Base-by-base conservation (phyloP, 2,329 filamentous ascomycete genomes). In the Penicillium hordei region DNA sequence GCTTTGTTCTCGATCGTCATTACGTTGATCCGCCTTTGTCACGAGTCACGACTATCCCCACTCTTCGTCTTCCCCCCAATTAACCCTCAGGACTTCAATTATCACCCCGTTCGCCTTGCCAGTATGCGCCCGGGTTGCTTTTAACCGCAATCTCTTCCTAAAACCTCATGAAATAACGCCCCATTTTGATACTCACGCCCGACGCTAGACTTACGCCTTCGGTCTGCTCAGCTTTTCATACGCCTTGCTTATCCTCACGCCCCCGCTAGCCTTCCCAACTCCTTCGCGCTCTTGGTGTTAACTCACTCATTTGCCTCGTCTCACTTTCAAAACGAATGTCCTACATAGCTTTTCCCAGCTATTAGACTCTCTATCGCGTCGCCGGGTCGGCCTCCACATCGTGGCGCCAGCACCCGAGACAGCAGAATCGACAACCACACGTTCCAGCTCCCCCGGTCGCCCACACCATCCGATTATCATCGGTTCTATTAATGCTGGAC, bases 401-500 rank as follows among this genome's bases (percentile, higher is more conserved):
- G 54, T 57, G 53, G 48, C 48, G 52, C 58, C 23, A 52, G 53
- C 55, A 56, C 57, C 46, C 48, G 48, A 54, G 53, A 59, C 38
- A 58, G 21, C 55, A 46, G 55, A 39, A 48, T 50, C 25, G 40
- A 57, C 44, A 39, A 27, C 43, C 55, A 34, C 55, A 50, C 53
- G 12, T 59, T 53, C 48, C 57, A 52, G 44, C 55, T 52, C 21
- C 48, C n/a, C 34, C 40, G 40, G 36, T 56, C 43, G 50, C 43
- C 50, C 57, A 54, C 33, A 38, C 27, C 43, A 42, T 52, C 54
- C 31, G 27, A 58, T 49, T 53, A 45, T 38, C 31, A 44, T 29
- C 48, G 25, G 51, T 34, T 31, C 36, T 43, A 66, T 70, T 70
- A 57, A 70, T 70, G 67, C 60, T 68, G 57, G 48, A 38, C 56